Percentiles rank a stretch among this genome's conserved stretches.
Evolutionary conservation across 2,329 filamentous ascomycete species (phyloP).

Genomic region (Cercospora sp.): DNA sequence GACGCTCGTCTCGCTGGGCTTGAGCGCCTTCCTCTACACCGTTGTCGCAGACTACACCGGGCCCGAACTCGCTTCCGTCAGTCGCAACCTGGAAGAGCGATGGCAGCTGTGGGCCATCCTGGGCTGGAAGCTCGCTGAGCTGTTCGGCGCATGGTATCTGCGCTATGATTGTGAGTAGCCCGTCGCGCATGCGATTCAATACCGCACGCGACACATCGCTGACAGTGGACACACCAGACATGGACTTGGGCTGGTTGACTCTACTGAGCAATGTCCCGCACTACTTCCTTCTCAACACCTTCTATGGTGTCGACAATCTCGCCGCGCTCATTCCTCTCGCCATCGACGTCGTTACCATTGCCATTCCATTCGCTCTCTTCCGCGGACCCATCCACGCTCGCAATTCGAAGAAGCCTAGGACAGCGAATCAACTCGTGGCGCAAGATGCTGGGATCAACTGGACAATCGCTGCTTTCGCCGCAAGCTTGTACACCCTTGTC

Average conservation of each 20-base stretch:
- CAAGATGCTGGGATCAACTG: conserved; percentile 63
- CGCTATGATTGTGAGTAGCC: conserved; percentile 66
- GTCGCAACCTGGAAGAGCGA: conserved; percentile 63
- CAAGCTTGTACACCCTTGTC: conserved; percentile 72
- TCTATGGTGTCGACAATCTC: conserved; percentile 68
- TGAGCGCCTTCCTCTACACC: conserved; percentile 67
- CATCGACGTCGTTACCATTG: conserved; percentile 69
- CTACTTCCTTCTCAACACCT: conserved; percentile 72
- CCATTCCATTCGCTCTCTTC: conserved; percentile 73
- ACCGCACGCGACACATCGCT: conserved; percentile 9
- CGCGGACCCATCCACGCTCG: conserved; percentile 68
- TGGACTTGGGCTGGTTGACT: conserved; percentile 48
- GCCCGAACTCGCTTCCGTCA: conserved; percentile 67
- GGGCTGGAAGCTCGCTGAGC: conserved; percentile 62
- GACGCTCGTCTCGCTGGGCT: conserved; percentile 57
- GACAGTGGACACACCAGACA: conserved; percentile 35
- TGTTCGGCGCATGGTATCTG: conserved; percentile 71
- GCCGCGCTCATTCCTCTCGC: conserved; percentile 63
- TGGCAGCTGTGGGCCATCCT: conserved; percentile 60
- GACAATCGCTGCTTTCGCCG: conserved; percentile 67
- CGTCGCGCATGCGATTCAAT: conserved; percentile 1
- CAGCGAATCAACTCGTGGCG: conserved; percentile 51
- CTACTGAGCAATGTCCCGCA: conserved; percentile 73
- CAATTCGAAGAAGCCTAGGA: conserved; percentile 49
- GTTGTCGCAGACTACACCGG: conserved; percentile 60